Percentiles rank a stretch among this genome's conserved stretches.
Evolutionary conservation across 768 basidiomycete genomes (phyloP).

Genomic region (Lactifluus pinguis): DNA sequence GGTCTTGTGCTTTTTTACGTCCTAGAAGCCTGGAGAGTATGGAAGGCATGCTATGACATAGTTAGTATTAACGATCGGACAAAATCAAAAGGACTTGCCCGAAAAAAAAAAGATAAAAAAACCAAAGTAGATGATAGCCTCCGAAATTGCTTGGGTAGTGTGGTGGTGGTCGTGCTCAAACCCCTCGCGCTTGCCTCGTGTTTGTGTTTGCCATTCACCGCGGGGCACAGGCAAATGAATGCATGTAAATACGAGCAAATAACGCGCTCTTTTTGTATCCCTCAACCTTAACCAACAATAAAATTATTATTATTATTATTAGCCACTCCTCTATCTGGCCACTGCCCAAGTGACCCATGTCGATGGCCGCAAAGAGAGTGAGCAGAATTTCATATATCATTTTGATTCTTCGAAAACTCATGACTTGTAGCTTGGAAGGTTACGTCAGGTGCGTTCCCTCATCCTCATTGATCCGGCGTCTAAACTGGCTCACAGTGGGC

Average conservation of each 20-base stretch:
- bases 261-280: slow-evolving; percentile 1
- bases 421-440: slow-evolving; percentile 53
- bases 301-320: no score
- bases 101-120: neutral
- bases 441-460: slow-evolving; percentile 51
- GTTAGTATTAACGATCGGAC: slow-evolving; percentile 7
- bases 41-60: slow-evolving; percentile 37
- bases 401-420: neutral
- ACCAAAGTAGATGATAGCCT: neutral
- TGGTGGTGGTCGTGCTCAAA: neutral
- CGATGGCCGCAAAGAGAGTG: slow-evolving; percentile 14
- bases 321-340: no score
- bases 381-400: neutral
- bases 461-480: slow-evolving; percentile 3
- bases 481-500: slow-evolving; percentile 53
- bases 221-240: neutral
- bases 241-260: slow-evolving; percentile 3
- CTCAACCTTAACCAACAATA: neutral
- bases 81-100: neutral
- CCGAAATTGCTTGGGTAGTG: neutral
- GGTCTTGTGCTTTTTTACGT: slow-evolving; percentile 56
- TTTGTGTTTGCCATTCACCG: neutral
- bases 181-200: neutral
- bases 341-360: neutral
- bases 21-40: slow-evolving; percentile 73